These are phyloP conservation scores for Globisporangium spinosum DNA, from an alignment of 352 stramenopile species.

Conservation along the genomic window DNA sequence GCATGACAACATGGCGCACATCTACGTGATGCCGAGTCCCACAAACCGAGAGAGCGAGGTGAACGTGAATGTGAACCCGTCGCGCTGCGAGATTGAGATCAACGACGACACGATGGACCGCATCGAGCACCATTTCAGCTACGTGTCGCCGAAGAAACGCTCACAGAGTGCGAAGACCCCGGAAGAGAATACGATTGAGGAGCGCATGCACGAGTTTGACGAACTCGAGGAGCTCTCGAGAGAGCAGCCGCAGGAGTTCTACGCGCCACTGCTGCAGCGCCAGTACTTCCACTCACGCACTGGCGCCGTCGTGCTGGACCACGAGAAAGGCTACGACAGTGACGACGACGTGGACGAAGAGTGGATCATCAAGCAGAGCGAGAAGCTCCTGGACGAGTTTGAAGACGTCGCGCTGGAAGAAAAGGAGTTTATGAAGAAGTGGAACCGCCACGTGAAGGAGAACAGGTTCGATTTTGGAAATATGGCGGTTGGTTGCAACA, in stretches of 20 bases:
- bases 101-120: constrained; percentile 44
- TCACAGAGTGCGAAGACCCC: constrained; percentile 19
- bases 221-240: constrained; percentile 55
- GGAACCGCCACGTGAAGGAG: constrained; percentile 83
- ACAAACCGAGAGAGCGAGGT: constrained; percentile 23
- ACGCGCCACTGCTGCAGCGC: constrained; percentile 68
- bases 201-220: constrained; percentile 70
- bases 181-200: constrained; percentile 42
- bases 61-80: constrained; percentile 22
- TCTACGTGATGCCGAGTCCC: constrained; percentile 70
- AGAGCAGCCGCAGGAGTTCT: constrained; percentile 66
- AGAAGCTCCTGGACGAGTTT: constrained; percentile 85
- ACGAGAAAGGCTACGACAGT: constrained; percentile 85
- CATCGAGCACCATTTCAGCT: constrained; percentile 68
- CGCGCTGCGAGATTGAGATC: constrained; percentile 55
- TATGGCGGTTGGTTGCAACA: background rate
- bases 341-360: constrained; percentile 87
- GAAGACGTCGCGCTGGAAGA: constrained; percentile 85
- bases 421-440: constrained; percentile 90
- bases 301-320: constrained; percentile 71
- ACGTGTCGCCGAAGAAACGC: constrained; percentile 48
- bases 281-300: constrained; percentile 89
- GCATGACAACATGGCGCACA: constrained; percentile 77
- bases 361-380: constrained; percentile 87
- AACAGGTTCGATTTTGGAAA: constrained; percentile 39